Conservation (phyloP, 1,284 basidiomycete genomes). For the Mycosarcoma mackinlayi region DNA sequence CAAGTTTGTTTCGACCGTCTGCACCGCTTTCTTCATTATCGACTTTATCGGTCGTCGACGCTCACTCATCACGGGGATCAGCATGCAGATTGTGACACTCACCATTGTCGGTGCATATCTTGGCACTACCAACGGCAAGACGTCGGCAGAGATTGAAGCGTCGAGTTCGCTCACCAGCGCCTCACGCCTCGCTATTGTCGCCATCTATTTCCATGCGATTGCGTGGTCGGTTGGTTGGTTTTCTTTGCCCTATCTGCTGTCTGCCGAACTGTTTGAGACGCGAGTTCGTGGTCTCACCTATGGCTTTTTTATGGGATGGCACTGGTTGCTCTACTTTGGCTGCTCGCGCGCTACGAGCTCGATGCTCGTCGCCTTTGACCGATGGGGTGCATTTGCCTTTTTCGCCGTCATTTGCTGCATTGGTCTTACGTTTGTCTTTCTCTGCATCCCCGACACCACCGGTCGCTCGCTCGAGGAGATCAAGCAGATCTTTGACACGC, state of each 20-base stretch:
- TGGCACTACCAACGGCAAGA: slow-evolving; percentile 12
- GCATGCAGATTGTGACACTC: slow-evolving; percentile 9
- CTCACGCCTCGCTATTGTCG: slow-evolving; percentile 12
- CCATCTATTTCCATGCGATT: slow-evolving; percentile 17
- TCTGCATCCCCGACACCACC: slow-evolving; percentile 18
- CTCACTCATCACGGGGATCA: slow-evolving; percentile 9
- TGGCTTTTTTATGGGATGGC: slow-evolving; percentile 18
- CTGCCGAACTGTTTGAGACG: slow-evolving; percentile 13
- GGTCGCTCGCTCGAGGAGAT: slow-evolving; percentile 19
- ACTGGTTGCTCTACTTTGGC: slow-evolving; percentile 18
- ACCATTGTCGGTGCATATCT: slow-evolving; percentile 14
- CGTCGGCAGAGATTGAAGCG: slow-evolving; percentile 9
- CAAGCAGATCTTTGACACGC: slow-evolving; percentile 13
- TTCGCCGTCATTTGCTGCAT: slow-evolving; percentile 9
- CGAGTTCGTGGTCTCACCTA: slow-evolving; percentile 10
- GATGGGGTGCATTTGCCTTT: slow-evolving; percentile 15
- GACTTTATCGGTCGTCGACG: slow-evolving; percentile 16
- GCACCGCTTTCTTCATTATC: slow-evolving; percentile 11
- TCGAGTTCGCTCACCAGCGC: slow-evolving; percentile 5
- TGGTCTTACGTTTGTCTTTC: slow-evolving; percentile 13
- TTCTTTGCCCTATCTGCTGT: slow-evolving; percentile 12
- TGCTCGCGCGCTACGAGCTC: slow-evolving; percentile 16
- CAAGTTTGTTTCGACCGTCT: slow-evolving; percentile 6
- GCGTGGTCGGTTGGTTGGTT: slow-evolving; percentile 21
- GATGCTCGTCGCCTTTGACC: slow-evolving; percentile 14